Evolutionary conservation across 805 yeast genomes (phyloP), one percentile per base, ranked within the genome.

Genomic region (Yarrowia sp.): DNA sequence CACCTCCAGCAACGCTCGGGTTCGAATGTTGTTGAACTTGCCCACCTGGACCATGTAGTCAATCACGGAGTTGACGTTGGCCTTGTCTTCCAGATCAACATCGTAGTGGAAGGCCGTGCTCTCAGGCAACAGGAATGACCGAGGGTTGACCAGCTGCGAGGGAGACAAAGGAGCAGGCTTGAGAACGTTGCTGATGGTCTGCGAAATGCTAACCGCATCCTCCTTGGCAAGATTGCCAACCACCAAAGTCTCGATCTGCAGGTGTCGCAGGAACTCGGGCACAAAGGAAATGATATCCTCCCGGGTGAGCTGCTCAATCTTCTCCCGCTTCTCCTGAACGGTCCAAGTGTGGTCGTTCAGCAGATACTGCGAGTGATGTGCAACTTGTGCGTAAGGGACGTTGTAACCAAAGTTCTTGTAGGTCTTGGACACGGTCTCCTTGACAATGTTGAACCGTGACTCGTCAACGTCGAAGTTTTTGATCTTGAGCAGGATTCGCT

Each of bases 31-130:
- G 67, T 79, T 70, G 65, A 78, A 64, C 67, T 79, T 70, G 14
- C 89, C 91, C 38, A 90, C 74, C 74, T 91, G 96, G 51, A 87
- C 78, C 67, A 83, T 85, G 70, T 90, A 85, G 69, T 90, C 96
- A 69, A 92, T 84, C 74, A 96, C 89, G 0, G 96, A 88, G 72
- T 93, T 93, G 66, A 88, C 81, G 73, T 93, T 90, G 64, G 85
- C 78, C 3, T 81, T 78, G 74, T 92, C 97, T 49, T 81, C 83
- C 58, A 88, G 66, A 10, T 41, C 46, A 12, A 65, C 64, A 21
- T 66, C 64, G 62, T 70, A 69, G 65, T 68, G 67, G 49, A 58
- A 66, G 48, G 69, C 65, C 24, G 67, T 54, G 33, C 74, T 72
- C 16, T 64, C 59, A 8, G 75, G 75, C 22, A 77, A 69, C 38